These are phyloP conservation scores for Penicillium concentricum DNA, from an alignment of 2,329 filamentous ascomycete genomes.

Conservation along the genomic window DNA sequence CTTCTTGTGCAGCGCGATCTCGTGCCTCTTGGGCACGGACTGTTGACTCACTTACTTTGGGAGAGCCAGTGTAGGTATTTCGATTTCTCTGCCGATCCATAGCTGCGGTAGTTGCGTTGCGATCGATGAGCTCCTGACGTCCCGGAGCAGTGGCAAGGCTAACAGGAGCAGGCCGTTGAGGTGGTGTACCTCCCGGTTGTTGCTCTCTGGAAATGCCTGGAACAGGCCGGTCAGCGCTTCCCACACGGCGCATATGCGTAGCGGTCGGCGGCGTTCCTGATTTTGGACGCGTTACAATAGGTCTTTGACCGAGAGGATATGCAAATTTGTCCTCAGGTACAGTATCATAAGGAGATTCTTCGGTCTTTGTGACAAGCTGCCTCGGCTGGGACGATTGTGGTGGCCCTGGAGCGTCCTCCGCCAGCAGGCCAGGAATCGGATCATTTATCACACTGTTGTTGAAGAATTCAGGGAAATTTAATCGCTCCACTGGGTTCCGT, in stretches of 20 bases:
- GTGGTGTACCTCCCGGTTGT: constrained; percentile 25
- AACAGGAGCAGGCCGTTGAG: constrained; percentile 35
- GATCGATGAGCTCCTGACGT: constrained; percentile 39
- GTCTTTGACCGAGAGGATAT: constrained; percentile 36
- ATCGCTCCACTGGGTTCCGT: constrained; percentile 77
- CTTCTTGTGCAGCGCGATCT: constrained; percentile 75
- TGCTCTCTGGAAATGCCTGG: constrained; percentile 26
- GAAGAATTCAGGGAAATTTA: constrained; percentile 87
- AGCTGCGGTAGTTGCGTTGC: constrained; percentile 37
- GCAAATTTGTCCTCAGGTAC: constrained; percentile 22
- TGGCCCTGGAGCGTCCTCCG: constrained; percentile 59
- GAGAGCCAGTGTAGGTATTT: constrained; percentile 46
- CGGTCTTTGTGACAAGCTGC: constrained; percentile 16
- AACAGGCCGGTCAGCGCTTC: constrained; percentile 34
- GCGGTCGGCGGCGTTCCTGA: constrained; percentile 30
- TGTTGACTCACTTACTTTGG: constrained; percentile 43
- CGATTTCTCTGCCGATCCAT: constrained; percentile 64
- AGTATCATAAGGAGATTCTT: constrained; percentile 25
- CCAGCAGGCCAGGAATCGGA: constrained; percentile 76
- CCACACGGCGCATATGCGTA: constrained; percentile 32
- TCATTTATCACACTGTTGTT: constrained; percentile 67
- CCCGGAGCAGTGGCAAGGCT: constrained; percentile 42
- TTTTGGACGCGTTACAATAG: constrained; percentile 32
- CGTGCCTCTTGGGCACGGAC: constrained; percentile 44
- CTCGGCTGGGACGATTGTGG: constrained; percentile 16